Conservation (phyloP, 1,139 yeast genomes). For the Pichia cactophila region DNA sequence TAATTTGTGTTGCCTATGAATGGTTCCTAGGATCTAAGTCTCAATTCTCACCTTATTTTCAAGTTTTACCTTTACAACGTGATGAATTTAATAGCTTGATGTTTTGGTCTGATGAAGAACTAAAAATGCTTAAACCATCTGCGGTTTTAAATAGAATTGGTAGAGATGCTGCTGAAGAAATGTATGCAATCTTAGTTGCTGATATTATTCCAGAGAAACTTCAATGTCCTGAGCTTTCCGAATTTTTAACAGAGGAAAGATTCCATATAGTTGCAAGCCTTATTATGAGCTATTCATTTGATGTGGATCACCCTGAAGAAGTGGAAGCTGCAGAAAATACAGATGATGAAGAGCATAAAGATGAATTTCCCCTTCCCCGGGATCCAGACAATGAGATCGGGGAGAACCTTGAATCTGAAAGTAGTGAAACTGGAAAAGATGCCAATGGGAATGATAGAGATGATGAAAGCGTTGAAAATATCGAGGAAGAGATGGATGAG, state of each 20-base stretch:
- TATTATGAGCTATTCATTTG: constrained; percentile 64
- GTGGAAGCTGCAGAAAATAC: constrained; percentile 21
- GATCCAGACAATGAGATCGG: constrained; percentile 15
- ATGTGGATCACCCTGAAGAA: constrained; percentile 40
- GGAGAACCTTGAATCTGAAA: constrained; percentile 1
- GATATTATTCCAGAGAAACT: constrained; percentile 23
- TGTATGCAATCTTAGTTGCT: constrained; percentile 41
- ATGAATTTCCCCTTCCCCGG: constrained; percentile 25
- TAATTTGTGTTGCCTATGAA: constrained; percentile 61
- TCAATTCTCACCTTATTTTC: constrained; percentile 64
- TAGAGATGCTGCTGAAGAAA: constrained; percentile 51
- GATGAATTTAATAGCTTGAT: constrained; percentile 57
- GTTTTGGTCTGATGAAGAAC: constrained; percentile 62
- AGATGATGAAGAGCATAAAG: constrained; percentile 19
- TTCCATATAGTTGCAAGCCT: constrained; percentile 68
- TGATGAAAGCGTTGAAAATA: constrained; percentile 6
- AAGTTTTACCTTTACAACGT: constrained; percentile 49
- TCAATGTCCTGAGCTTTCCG: constrained; percentile 19
- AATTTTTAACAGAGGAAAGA: constrained; percentile 38
- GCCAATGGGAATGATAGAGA: constrained; percentile 25
- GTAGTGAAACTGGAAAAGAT: constrained; percentile 19
- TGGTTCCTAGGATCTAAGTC: constrained; percentile 37
- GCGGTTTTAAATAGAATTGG: constrained; percentile 66
- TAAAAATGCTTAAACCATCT: constrained; percentile 57
- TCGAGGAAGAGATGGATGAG: constrained; percentile 8